A percentile compares a stretch with the other conserved stretches of the same genome.
Evolutionary conservation across 2,329 filamentous ascomycete genomes (phyloP).

Genomic region (Aspergillus glaucus): DNA sequence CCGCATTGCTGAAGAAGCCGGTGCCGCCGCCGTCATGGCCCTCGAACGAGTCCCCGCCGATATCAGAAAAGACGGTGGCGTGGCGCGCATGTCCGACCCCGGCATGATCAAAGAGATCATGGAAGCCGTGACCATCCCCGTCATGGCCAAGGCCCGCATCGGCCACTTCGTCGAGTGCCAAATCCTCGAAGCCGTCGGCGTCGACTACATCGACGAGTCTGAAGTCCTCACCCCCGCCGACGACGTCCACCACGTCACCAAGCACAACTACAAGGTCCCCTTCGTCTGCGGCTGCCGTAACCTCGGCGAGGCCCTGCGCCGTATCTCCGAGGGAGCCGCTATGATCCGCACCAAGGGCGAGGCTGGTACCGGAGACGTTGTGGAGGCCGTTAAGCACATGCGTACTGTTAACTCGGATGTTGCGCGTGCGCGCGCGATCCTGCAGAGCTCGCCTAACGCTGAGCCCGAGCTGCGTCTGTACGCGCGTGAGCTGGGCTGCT

Average conservation of each 20-base stretch:
- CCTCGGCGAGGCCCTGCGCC: slow-evolving; percentile 83
- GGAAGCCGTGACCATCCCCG: slow-evolving; percentile 87
- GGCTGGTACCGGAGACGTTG: slow-evolving; percentile 92
- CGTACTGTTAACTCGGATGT: slow-evolving; percentile 83
- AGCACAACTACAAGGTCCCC: slow-evolving; percentile 71
- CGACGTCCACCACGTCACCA: slow-evolving; percentile 83
- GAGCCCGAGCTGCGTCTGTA: slow-evolving; percentile 71
- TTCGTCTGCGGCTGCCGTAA: slow-evolving; percentile 97
- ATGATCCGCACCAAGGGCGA: slow-evolving; percentile 99
- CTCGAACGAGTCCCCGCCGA: slow-evolving; percentile 96
- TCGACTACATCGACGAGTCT: slow-evolving; percentile 97
- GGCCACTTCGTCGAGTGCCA: slow-evolving; percentile 97
- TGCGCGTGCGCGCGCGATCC: slow-evolving; percentile 58
- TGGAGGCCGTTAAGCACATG: slow-evolving; percentile 95
- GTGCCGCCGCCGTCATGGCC: slow-evolving; percentile 95
- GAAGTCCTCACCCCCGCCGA: slow-evolving; percentile 97
- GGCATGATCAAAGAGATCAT: slow-evolving; percentile 94
- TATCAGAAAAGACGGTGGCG: slow-evolving; percentile 85
- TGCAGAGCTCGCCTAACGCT: slow-evolving; percentile 32
- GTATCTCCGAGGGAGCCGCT: slow-evolving; percentile 87
- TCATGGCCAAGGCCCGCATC: slow-evolving; percentile 98
- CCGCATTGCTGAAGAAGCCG: slow-evolving; percentile 94
- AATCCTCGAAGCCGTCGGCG: slow-evolving; percentile 89
- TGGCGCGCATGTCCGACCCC: slow-evolving; percentile 95
- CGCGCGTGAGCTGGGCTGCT: slow-evolving; percentile 73